Evolutionary conservation across 2,329 filamentous ascomycete species (phyloP).

Genomic region (Aspergillus persii): DNA sequence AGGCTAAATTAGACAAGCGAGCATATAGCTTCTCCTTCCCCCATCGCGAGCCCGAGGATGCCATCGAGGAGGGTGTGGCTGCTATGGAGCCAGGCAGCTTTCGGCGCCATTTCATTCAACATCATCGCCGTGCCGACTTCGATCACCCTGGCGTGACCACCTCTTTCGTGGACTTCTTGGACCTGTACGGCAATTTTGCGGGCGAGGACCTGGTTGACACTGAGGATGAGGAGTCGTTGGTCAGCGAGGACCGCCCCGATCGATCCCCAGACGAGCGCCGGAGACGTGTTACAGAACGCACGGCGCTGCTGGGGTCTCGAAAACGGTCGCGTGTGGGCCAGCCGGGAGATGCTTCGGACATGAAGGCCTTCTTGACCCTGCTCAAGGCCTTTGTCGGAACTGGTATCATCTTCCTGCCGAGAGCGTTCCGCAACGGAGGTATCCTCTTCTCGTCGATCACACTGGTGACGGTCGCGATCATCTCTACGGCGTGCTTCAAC

Average conservation of each 20-base stretch:
- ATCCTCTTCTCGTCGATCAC: slow-evolving; percentile 72
- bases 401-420: slow-evolving; percentile 78
- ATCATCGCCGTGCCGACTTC: slow-evolving; percentile 27
- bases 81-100: slow-evolving; percentile 55
- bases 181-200: slow-evolving; percentile 73
- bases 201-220: slow-evolving; percentile 65
- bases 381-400: slow-evolving; percentile 78
- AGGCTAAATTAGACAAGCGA: slow-evolving; percentile 52
- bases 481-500: slow-evolving; percentile 71
- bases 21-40: slow-evolving; percentile 67
- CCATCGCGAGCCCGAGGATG: slow-evolving; percentile 21
- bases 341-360: slow-evolving; percentile 64
- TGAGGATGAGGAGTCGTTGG: slow-evolving; percentile 49
- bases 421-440: slow-evolving; percentile 75
- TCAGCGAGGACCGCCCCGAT: slow-evolving; percentile 50
- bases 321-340: slow-evolving; percentile 49
- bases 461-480: slow-evolving; percentile 61
- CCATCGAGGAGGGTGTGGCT: slow-evolving; percentile 34
- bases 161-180: slow-evolving; percentile 69
- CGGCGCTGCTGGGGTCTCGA: slow-evolving; percentile 59
- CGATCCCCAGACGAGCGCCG: slow-evolving; percentile 39
- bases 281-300: slow-evolving; percentile 45
- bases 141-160: slow-evolving; percentile 14
- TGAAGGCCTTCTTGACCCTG: slow-evolving; percentile 74
- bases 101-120: slow-evolving; percentile 52